Percentiles rank a stretch among this genome's conserved stretches.
These are phyloP conservation scores for Hippophae gyantsensis DNA, from an alignment of 306 rosid species.

Conservation along the genomic window DNA sequence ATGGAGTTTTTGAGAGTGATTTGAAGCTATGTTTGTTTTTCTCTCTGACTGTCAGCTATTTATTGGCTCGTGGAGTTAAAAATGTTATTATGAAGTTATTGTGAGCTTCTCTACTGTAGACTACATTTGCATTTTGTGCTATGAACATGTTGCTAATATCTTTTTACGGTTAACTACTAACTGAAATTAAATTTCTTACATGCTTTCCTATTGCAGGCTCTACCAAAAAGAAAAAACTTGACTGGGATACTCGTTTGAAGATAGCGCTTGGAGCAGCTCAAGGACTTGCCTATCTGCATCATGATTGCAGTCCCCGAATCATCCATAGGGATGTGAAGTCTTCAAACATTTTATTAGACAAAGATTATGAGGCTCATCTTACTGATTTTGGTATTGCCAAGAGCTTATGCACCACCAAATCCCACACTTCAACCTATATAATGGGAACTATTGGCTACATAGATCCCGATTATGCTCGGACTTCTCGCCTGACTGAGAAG, in stretches of 20 bases:
- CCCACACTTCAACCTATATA: slow-evolving; percentile 76
- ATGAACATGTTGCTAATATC: background rate
- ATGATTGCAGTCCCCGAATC: slow-evolving; percentile 85
- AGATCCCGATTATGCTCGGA: slow-evolving; percentile 93
- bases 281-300: slow-evolving; percentile 88
- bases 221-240: slow-evolving; percentile 60
- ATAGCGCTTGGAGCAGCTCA: slow-evolving; percentile 90
- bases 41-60: no score
- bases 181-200: background rate
- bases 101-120: no score
- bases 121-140: no score
- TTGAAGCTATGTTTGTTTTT: no score
- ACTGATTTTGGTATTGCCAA: slow-evolving; percentile 96
- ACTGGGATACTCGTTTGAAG: slow-evolving; percentile 71
- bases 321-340: slow-evolving; percentile 94
- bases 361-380: slow-evolving; percentile 79
- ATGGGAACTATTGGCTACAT: slow-evolving; percentile 97
- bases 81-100: no score
- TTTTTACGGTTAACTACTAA: background rate
- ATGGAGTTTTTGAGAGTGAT: no score
- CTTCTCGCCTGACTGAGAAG: slow-evolving; percentile 89
- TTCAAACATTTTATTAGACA: slow-evolving; percentile 77
- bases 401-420: slow-evolving; percentile 57
- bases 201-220: slow-evolving; percentile 33
- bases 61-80: no score